Percentiles rank a stretch among this genome's conserved stretches.
These are phyloP conservation scores for Tetradesmus obliquus DNA, from an alignment of 139 green algal species.

Conservation along the genomic window DNA sequence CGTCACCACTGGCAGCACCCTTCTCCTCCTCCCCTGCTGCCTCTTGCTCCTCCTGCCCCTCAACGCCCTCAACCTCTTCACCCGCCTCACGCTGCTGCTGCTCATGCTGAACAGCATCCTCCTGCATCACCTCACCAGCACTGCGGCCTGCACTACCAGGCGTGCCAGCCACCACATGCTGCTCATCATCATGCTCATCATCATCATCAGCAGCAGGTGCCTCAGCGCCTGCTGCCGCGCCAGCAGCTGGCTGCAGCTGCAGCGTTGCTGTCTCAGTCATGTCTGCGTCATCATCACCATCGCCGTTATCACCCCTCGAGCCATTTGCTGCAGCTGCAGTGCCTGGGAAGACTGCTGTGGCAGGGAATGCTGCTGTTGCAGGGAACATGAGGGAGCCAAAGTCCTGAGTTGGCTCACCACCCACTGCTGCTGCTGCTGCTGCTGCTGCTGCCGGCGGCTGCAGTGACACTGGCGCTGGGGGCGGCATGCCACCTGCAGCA, in stretches of 20 bases:
- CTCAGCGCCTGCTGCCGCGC: background rate
- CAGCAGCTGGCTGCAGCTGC: background rate
- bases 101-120: background rate
- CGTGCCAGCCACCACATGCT: background rate
- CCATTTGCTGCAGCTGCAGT: background rate
- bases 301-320: background rate
- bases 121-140: background rate
- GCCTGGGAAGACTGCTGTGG: background rate
- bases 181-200: background rate
- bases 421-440: background rate
- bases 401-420: background rate
- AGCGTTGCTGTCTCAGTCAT: background rate
- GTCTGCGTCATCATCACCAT: background rate
- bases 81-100: slow-evolving; percentile 12
- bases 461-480: background rate
- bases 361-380: background rate
- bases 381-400: background rate
- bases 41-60: background rate
- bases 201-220: background rate
- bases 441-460: background rate
- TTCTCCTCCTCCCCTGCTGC: background rate
- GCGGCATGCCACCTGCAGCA: background rate
- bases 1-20: background rate
- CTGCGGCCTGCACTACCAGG: background rate
- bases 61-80: background rate